Percentiles rank a stretch among this genome's conserved stretches.
These are phyloP conservation scores for Pseudogymnoascus verrucosus DNA, from an alignment of 2,329 filamentous ascomycete species.

Conservation along the genomic window DNA sequence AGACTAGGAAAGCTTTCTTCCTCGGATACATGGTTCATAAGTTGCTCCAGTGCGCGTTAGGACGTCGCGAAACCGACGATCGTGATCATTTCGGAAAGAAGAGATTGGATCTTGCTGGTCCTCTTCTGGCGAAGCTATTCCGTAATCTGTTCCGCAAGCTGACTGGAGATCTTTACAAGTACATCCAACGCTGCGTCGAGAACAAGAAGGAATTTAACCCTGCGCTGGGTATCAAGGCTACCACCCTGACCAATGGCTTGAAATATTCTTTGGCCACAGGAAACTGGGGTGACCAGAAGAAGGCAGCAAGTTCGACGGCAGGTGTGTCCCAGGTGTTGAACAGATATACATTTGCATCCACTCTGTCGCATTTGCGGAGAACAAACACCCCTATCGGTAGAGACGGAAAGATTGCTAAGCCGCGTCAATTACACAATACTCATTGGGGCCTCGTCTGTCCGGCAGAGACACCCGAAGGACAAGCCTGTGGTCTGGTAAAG, in stretches of 20 bases:
- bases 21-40: slow-evolving; percentile 98
- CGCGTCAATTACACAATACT: slow-evolving; percentile 94
- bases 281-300: slow-evolving; percentile 99
- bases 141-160: slow-evolving; percentile 84
- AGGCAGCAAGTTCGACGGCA: slow-evolving; percentile 86
- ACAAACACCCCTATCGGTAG: slow-evolving; percentile 97
- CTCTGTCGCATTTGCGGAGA: slow-evolving; percentile 88
- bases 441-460: slow-evolving; percentile 98
- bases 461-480: slow-evolving; percentile 94
- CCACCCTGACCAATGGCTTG: slow-evolving; percentile 83
- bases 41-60: slow-evolving; percentile 84
- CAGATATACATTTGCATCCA: slow-evolving; percentile 94
- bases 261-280: slow-evolving; percentile 96
- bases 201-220: slow-evolving; percentile 83
- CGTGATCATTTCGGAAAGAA: slow-evolving; percentile 99
- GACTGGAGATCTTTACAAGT: slow-evolving; percentile 82
- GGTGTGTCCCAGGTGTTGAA: slow-evolving; percentile 98
- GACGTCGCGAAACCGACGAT: slow-evolving; percentile 88
- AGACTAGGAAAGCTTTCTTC: slow-evolving; percentile 96
- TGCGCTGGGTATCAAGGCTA: slow-evolving; percentile 81
- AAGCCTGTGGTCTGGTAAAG: slow-evolving; percentile 97
- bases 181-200: slow-evolving; percentile 88
- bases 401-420: slow-evolving; percentile 97
- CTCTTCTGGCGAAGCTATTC: slow-evolving; percentile 93
- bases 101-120: slow-evolving; percentile 88